Conservation (phyloP, 2,329 filamentous ascomycete genomes). For the Colletotrichum sp. region DNA sequence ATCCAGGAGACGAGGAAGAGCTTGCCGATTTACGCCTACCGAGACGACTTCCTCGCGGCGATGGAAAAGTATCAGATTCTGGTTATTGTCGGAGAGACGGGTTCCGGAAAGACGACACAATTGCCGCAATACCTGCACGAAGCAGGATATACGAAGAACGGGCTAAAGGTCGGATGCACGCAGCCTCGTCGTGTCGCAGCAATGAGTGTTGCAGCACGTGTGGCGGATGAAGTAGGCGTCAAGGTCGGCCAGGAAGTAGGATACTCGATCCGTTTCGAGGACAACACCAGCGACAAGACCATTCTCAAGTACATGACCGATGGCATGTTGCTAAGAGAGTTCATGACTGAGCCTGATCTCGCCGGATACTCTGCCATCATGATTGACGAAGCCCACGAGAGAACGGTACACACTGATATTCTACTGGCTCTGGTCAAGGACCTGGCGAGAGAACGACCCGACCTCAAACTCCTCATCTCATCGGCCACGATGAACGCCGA, state of each 20-base stretch:
- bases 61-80: conserved; percentile 85
- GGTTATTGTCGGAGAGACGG: conserved; percentile 93
- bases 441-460: conserved; percentile 79
- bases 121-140: conserved; percentile 93
- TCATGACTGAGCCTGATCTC: conserved; percentile 87
- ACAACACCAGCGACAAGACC: conserved; percentile 89
- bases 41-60: conserved; percentile 85
- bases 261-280: conserved; percentile 94
- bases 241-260: conserved; percentile 92
- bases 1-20: conserved; percentile 93
- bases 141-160: conserved; percentile 84
- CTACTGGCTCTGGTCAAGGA: conserved; percentile 88
- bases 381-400: conserved; percentile 97
- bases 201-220: conserved; percentile 96
- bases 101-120: conserved; percentile 95
- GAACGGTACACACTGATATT: conserved; percentile 90
- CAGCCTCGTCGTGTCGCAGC: conserved; percentile 95
- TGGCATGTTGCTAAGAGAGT: conserved; percentile 89
- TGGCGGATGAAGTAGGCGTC: conserved; percentile 91
- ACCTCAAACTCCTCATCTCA: conserved; percentile 89
- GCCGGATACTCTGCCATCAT: conserved; percentile 86
- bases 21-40: conserved; percentile 87
- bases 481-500: conserved; percentile 94
- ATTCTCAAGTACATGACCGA: conserved; percentile 97
- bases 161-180: conserved; percentile 88